Percentiles rank a stretch among this genome's conserved stretches.
Evolutionary conservation across 495 filamentous ascomycete species (phyloP).

Genomic region (Penicillium lagena): DNA sequence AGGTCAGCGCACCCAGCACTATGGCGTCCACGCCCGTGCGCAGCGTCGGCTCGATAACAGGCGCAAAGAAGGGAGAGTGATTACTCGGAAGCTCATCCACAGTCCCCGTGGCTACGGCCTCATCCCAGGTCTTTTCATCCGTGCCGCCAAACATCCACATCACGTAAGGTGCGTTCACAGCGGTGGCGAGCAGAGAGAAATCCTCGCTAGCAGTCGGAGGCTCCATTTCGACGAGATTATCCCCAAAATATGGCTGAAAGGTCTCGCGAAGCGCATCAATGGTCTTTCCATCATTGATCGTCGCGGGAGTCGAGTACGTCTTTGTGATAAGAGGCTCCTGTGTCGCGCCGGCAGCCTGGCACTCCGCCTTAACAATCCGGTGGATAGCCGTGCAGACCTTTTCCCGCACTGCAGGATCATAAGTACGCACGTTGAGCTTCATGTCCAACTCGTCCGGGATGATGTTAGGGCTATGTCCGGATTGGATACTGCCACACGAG

Average conservation of each 20-base stretch:
- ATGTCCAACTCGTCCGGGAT: conserved; percentile 44
- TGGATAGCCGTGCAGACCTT: conserved; percentile 38
- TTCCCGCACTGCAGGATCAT: conserved; percentile 29
- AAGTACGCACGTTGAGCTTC: conserved; percentile 44
- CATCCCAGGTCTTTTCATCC: conserved; percentile 39
- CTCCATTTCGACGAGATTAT: conserved; percentile 17
- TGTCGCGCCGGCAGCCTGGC: conserved; percentile 33
- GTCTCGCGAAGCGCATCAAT: conserved; percentile 30
- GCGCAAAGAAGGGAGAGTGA: conserved; percentile 56
- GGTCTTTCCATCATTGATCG: conserved; percentile 43
- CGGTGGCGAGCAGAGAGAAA: conserved; percentile 48
- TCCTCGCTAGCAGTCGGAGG: conserved; percentile 44
- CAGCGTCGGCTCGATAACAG: conserved; percentile 56
- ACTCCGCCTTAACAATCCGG: conserved; percentile 50
- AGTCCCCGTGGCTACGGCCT: conserved; percentile 37
- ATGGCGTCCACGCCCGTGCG: conserved; percentile 48
- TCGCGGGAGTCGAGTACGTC: conserved; percentile 38
- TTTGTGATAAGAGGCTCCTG: conserved; percentile 31
- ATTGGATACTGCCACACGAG: conserved; percentile 45
- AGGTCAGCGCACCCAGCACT: conserved; percentile 46
- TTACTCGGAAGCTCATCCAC: conserved; percentile 42
- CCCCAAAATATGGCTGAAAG: conserved; percentile 40
- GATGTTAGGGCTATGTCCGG: conserved; percentile 46
- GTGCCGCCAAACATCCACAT: conserved; percentile 55
- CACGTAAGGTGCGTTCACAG: conserved; percentile 42